Evolutionary conservation across 2,329 filamentous ascomycete species (phyloP), one percentile per base, ranked within the genome.

Genomic region (Calonectria multiphialidica): DNA sequence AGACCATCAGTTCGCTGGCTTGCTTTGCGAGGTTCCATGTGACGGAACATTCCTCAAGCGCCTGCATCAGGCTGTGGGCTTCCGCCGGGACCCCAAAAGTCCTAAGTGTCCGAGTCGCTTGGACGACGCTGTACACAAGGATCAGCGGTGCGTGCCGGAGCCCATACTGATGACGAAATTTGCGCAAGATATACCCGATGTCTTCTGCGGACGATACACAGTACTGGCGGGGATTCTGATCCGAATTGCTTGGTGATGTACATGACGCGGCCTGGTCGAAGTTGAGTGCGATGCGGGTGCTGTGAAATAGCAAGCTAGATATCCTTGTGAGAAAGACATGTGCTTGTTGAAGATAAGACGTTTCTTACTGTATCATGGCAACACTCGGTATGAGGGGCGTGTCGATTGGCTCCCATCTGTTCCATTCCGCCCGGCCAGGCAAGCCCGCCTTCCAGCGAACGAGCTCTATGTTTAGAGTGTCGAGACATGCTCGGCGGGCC

Each of bases 211-310:
- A 77, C 1, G 68, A 69, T 4, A 75, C 35, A 47, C 78, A 80
- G 7, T 71, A 61, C n/a, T 73, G 64, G 2, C 68, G 37, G 4
- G 70, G 57, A 21, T 63, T 57, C 42, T 67, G 61, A 8, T 72
- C 49, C 57, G 59, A n/a, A 15, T n/a, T 61, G 6, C 35, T 47
- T 9, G 53, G 13, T 3, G 15, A 15, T 2, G 59, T 15, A 1
- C 10, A 53, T 1, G 68, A 68, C 1, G 65, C 15, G 49, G 72
- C 72, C n/a, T 75, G 62, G 55, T 78, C 77, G 30, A 75, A 74
- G 53, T 80, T 78, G 1, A 80, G 68, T 5, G 74, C 74, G 25
- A 80, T 79, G 6, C 78, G 77, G 4, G 75, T 72, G 57, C 76
- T 80, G 57, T 79, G 70, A 25, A 75, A 79, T 1, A 80, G 45